phyloP scores from a whole-genome alignment of 2,329 filamentous ascomycete genomes.

The Pseudogymnoascus sp. region DNA sequence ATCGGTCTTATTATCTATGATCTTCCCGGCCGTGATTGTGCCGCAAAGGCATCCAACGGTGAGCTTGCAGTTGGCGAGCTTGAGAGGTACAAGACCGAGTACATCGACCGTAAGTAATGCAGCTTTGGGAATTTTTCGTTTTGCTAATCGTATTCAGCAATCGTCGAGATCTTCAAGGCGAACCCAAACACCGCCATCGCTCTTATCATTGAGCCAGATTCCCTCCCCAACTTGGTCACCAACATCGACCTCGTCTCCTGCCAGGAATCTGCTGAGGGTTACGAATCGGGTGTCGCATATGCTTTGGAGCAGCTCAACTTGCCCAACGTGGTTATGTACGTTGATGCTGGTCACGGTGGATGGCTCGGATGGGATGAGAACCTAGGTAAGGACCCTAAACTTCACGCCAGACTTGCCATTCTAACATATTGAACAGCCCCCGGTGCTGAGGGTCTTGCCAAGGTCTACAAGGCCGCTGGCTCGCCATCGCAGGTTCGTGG shows the following conservation, averaged over 20 bases:
- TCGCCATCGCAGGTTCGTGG: slow-evolving; percentile 43
- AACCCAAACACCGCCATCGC: slow-evolving; percentile 22
- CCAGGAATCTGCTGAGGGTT: slow-evolving; percentile 37
- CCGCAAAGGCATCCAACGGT: slow-evolving; percentile 48
- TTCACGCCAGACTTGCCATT: not conserved
- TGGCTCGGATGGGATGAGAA: slow-evolving; percentile 52
- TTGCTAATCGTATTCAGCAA: slow-evolving; percentile 37
- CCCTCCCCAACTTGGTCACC: slow-evolving; percentile 50
- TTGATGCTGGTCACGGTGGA: slow-evolving; percentile 49
- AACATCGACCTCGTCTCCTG: slow-evolving; percentile 45
- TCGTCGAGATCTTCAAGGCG: slow-evolving; percentile 23
- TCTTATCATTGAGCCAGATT: slow-evolving; percentile 43
- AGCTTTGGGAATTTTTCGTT: slow-evolving; percentile 32
- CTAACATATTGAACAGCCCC: slow-evolving; percentile 24
- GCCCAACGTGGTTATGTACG: slow-evolving; percentile 48
- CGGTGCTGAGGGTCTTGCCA: slow-evolving; percentile 39
- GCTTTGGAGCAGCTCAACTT: slow-evolving; percentile 44
- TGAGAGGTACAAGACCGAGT: slow-evolving; percentile 43
- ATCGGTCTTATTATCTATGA: slow-evolving; percentile 45
- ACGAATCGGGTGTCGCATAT: slow-evolving; percentile 42
- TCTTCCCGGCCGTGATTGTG: slow-evolving; percentile 50
- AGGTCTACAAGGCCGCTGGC: slow-evolving; percentile 42
- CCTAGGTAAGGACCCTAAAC: slow-evolving; percentile 26
- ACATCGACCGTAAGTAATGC: slow-evolving; percentile 40
- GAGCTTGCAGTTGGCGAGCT: slow-evolving; percentile 45